Conservation (phyloP, 495 filamentous ascomycete species). For the Aspergillus funiculosus region DNA sequence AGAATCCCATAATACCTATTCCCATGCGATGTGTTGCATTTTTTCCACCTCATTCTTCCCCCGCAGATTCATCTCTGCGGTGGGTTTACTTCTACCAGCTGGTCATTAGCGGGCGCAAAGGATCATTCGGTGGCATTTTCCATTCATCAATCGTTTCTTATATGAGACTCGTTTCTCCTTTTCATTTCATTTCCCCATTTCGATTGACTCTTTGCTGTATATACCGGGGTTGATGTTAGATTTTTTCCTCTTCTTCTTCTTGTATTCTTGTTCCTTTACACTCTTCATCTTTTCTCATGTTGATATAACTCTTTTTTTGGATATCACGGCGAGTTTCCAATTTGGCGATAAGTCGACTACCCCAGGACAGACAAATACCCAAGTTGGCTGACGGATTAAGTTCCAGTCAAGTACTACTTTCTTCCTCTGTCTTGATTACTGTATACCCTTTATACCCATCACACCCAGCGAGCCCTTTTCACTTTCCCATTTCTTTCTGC, state of each 20-base stretch:
- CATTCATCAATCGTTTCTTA: conserved; percentile 18
- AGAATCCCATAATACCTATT: not conserved
- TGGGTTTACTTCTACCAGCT: conserved; percentile 35
- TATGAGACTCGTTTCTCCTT: conserved; percentile 3
- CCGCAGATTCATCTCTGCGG: conserved; percentile 22
- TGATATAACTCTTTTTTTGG: conserved; percentile 7
- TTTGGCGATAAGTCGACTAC: too few relatives aligned
- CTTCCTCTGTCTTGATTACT: too few relatives aligned
- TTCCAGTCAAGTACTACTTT: too few relatives aligned
- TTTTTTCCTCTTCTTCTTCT: conserved; percentile 10
- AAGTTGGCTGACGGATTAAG: too few relatives aligned
- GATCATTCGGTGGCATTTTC: conserved; percentile 35
- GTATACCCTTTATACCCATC: too few relatives aligned
- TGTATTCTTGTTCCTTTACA: conserved; percentile 4
- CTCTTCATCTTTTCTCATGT: conserved; percentile 1
- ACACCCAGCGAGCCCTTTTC: too few relatives aligned
- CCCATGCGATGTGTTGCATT: conserved; percentile 4
- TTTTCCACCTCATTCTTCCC: conserved; percentile 13
- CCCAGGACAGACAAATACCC: too few relatives aligned
- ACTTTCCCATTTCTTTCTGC: not conserved
- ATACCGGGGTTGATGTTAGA: conserved; percentile 4
- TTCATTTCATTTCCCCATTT: not conserved
- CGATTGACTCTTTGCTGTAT: not conserved
- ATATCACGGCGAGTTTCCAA: conserved; percentile 17
- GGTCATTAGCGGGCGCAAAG: conserved; percentile 43